These are phyloP conservation scores for Debaryomyces nepalensis DNA, from an alignment of 1,139 yeast genomes.

Conservation along the genomic window DNA sequence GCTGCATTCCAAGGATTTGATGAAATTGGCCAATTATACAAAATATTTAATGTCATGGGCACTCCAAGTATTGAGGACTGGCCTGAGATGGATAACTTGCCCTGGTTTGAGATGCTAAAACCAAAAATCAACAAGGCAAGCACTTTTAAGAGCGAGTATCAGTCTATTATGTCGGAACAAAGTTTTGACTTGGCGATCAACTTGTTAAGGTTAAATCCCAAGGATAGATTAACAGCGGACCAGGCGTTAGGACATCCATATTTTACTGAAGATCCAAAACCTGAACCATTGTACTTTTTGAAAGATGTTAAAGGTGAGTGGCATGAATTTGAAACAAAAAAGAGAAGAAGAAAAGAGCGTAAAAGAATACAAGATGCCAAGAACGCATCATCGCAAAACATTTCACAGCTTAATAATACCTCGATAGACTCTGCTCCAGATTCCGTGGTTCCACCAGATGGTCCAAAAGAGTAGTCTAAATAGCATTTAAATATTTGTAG, in stretches of 20 bases:
- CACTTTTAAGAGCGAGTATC: conserved; percentile 54
- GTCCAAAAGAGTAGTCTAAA: conserved; percentile 11
- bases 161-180: conserved; percentile 51
- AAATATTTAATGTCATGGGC: conserved; percentile 84
- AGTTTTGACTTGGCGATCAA: conserved; percentile 69
- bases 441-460: conserved; percentile 13
- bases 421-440: conserved; percentile 8
- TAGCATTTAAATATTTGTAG: conserved; percentile 7
- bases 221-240: conserved; percentile 66
- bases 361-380: conserved; percentile 45
- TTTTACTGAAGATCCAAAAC: conserved; percentile 70
- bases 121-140: conserved; percentile 56
- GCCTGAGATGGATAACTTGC: conserved; percentile 77
- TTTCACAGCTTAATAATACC: conserved; percentile 2
- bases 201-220: conserved; percentile 72
- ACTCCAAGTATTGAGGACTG: conserved; percentile 77
- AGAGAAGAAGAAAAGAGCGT: conserved; percentile 68
- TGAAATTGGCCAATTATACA: conserved; percentile 80
- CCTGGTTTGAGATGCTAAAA: conserved; percentile 89
- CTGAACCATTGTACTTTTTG: conserved; percentile 60
- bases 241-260: conserved; percentile 75
- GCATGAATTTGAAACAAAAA: conserved; percentile 97
- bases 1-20: conserved; percentile 90
- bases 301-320: conserved; percentile 76
- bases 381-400: conserved; percentile 4